phyloP scores from a whole-genome alignment of 148 eudicot species.

The Hydrangea macrophylla region DNA sequence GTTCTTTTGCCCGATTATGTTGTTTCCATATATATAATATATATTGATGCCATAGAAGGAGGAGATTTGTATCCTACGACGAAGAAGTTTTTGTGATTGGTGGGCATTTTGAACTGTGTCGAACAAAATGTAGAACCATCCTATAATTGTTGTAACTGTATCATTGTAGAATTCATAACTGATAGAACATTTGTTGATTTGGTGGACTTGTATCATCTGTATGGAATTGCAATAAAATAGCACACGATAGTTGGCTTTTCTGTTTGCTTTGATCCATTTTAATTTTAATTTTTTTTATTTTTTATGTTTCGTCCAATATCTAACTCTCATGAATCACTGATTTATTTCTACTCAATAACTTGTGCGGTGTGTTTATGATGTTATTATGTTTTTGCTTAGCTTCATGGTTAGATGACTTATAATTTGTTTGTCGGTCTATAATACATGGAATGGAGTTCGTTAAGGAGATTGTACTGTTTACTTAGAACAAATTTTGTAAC shows the following conservation, averaged over 20 bases:
- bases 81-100: conserved; percentile 35
- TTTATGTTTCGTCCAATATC: not conserved
- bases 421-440: too few species aligned
- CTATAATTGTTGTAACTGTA: conserved; percentile 47
- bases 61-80: conserved; percentile 21
- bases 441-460: too few species aligned
- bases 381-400: not conserved
- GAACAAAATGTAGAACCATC: conserved; percentile 23
- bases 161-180: conserved; percentile 50
- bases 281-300: not conserved
- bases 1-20: conserved; percentile 20
- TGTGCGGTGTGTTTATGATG: not conserved
- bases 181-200: conserved; percentile 30
- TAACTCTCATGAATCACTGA: too few species aligned
- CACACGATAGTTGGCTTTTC: conserved; percentile 25
- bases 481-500: too few species aligned
- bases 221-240: conserved; percentile 37
- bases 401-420: not conserved
- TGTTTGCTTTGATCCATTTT: conserved; percentile 19
- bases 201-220: conserved; percentile 35
- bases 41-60: conserved; percentile 22
- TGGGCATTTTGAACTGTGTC: conserved; percentile 35
- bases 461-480: too few species aligned
- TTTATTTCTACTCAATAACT: not conserved
- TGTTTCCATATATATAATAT: conserved; percentile 22